Conservation (phyloP, 2,329 filamentous ascomycete species). For the Diaporthe sp. region DNA sequence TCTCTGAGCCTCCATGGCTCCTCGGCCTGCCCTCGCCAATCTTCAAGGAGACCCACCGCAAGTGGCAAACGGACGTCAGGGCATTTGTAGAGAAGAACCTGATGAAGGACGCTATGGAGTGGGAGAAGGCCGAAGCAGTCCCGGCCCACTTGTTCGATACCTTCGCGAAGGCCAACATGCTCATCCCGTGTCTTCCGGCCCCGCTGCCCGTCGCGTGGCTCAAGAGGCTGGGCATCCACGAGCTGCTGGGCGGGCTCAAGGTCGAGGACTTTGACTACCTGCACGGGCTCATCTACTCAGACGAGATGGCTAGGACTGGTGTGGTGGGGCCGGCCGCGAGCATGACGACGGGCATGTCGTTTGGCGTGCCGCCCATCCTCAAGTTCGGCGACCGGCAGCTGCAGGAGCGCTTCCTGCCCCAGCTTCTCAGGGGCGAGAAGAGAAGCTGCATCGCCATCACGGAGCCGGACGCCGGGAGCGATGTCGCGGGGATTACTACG, state of each 20-base stretch:
- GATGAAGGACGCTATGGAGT: conserved; percentile 73
- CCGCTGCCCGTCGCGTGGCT: conserved; percentile 78
- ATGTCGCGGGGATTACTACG: conserved; percentile 80
- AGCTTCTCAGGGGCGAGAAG: conserved; percentile 75
- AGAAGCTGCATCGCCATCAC: conserved; percentile 83
- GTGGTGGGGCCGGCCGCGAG: conserved; percentile 73
- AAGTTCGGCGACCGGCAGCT: conserved; percentile 75
- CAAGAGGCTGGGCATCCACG: conserved; percentile 73
- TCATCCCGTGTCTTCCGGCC: conserved; percentile 77
- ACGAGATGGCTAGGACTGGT: conserved; percentile 78
- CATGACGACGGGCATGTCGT: conserved; percentile 80
- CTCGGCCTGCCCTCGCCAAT: conserved; percentile 79
- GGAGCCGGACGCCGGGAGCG: conserved; percentile 80
- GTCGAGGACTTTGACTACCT: conserved; percentile 83
- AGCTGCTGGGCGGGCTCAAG: conserved; percentile 74
- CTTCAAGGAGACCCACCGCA: conserved; percentile 74
- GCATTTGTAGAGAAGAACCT: conserved; percentile 76
- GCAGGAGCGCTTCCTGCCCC: conserved; percentile 76
- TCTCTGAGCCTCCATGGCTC: conserved; percentile 81
- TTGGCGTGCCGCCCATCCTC: conserved; percentile 78
- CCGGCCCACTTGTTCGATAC: conserved; percentile 74
- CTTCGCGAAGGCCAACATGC: conserved; percentile 76
- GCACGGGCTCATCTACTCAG: conserved; percentile 77
- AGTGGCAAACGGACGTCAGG: conserved; percentile 77
- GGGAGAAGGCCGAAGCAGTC: conserved; percentile 76